These are phyloP conservation scores for Candida incommunis DNA, from an alignment of 805 yeast species.

Conservation along the genomic window DNA sequence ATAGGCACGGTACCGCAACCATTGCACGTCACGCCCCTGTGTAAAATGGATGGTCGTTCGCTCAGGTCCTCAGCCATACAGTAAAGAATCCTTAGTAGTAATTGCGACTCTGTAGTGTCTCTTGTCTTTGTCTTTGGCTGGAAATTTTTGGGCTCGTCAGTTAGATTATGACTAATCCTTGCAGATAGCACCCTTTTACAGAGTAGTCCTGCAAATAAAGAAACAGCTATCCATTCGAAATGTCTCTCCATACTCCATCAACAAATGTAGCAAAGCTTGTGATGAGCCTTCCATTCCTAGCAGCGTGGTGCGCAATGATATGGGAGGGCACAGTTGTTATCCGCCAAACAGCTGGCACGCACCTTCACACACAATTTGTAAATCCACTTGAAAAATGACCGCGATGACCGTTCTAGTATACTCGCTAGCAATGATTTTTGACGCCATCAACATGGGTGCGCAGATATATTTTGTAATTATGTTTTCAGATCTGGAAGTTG, in stretches of 20 bases:
- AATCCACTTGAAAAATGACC: not conserved
- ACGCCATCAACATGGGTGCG: conserved; percentile 1
- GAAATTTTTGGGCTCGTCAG: no score
- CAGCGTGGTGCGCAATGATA: no score
- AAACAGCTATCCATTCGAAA: no score
- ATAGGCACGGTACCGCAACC: conserved; percentile 23
- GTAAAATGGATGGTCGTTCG: conserved; percentile 12
- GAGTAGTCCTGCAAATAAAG: no score
- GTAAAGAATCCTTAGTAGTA: conserved; percentile 11
- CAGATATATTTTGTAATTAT: conserved; percentile 14
- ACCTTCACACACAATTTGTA: not conserved
- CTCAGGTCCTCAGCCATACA: conserved; percentile 14
- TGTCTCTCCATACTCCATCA: no score
- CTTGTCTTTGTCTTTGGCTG: not conserved
- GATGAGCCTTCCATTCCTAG: no score
- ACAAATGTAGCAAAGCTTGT: no score
- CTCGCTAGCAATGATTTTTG: not conserved
- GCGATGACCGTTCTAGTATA: not conserved
- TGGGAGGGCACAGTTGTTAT: no score
- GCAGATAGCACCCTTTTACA: no score
- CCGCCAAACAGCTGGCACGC: no score
- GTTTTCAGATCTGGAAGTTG: conserved; percentile 37
- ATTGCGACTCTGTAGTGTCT: conserved; percentile 4
- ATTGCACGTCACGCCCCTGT: conserved; percentile 20
- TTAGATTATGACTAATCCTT: no score